Evolutionary conservation across 139 green algal species (phyloP), one percentile per base, ranked within the genome.

Genomic region (Chlamydomonas schloesseri): DNA sequence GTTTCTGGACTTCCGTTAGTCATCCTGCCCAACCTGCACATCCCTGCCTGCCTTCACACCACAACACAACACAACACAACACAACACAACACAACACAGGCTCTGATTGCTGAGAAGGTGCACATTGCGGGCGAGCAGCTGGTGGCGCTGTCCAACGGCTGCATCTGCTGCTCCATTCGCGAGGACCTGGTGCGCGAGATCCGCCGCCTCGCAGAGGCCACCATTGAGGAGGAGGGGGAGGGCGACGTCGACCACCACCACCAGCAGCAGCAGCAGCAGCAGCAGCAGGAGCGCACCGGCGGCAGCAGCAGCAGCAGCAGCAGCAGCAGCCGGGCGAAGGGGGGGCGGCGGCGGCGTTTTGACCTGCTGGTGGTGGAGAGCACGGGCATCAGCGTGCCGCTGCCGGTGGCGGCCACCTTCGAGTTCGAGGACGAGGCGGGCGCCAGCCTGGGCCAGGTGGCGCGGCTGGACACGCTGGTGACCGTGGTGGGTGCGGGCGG

Each of bases 351-450:
- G 31, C 67, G 79, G 65, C 79, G 79, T 23, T 98, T 97, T 84
- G 96, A 98, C 71, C 91, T 91, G 84, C 87, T 97, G 20, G 57
- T 98, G 15, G 92, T 98, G 3, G 96, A 98, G 82, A 94, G 88
- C 71, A 98, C 96, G 0, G 96, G 96, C 81, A 94, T 98, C 69
- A 93, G 90, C 24, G 85, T 98, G 72, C 96, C 96, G 13, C 77
- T 95, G 87, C 91, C 93, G 37, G 91, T 97, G 36, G 93, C 93
- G 28, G 91, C 93, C 24, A 91, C 91, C 34, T 96, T 97, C 67
- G 84, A 86, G 33, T 88, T 87, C 53, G 58, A 58, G 8, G 90
- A 82, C 18, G 76, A 90, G 33, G 47, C 1, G 67, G 79, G 65
- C 2, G n/a, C 47, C 47, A 58, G 37, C 68, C 50, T 93, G 72